Evolutionary conservation across 495 filamentous ascomycete species (phyloP).

Genomic region (Podospora sp.): DNA sequence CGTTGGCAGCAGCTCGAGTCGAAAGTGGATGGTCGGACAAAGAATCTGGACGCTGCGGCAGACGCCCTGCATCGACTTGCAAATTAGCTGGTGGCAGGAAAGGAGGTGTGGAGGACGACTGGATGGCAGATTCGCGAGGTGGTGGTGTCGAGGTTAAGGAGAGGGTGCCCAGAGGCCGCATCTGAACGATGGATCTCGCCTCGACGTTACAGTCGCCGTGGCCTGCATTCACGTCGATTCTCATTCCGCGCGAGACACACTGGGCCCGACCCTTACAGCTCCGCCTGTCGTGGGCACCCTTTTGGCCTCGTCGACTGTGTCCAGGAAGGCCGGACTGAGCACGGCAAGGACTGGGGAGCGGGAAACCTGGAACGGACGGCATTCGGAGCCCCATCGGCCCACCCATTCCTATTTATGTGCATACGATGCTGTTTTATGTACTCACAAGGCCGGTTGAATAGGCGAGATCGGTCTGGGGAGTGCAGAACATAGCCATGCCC

Average conservation of each 20-base stretch:
- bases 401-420: conserved; percentile 5
- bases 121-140: neutral
- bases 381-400: conserved; percentile 13
- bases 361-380: neutral
- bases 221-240: conserved; percentile 5
- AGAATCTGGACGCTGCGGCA: neutral
- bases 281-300: conserved; percentile 2
- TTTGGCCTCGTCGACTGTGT: neutral
- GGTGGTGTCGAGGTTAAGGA: conserved; percentile 11
- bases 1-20: neutral
- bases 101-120: conserved; percentile 1
- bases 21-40: conserved; percentile 1
- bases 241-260: neutral
- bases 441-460: conserved; percentile 17
- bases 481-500: neutral
- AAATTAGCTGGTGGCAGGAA: neutral
- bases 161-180: conserved; percentile 6
- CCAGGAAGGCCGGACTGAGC: neutral
- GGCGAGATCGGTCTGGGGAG: conserved; percentile 8
- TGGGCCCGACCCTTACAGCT: conserved; percentile 3
- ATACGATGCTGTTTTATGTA: neutral
- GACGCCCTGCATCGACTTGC: neutral
- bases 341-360: neutral
- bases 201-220: conserved; percentile 13
- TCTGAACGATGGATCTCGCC: neutral